Percentiles rank a stretch among this genome's conserved stretches.
These are phyloP conservation scores for Pleurotus salmoneostramineus DNA, from an alignment of 768 basidiomycete species.

Conservation along the genomic window DNA sequence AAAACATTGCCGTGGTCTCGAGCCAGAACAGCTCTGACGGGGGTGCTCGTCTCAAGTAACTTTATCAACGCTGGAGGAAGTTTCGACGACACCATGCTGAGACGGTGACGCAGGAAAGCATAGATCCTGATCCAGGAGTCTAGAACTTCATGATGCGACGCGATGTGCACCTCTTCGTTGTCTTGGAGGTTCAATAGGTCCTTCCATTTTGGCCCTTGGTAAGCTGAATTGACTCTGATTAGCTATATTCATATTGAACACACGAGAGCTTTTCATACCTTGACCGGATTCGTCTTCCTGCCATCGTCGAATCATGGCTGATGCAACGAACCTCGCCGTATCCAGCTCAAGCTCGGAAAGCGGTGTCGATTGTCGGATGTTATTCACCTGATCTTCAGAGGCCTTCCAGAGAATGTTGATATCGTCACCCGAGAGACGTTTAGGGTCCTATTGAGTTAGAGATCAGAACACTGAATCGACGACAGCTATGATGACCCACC, in stretches of 20 bases:
- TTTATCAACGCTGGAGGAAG: slow-evolving; percentile 16
- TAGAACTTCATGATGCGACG: slow-evolving; percentile 45
- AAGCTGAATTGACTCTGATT: background rate
- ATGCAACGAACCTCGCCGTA: slow-evolving; percentile 51
- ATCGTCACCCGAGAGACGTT: no score
- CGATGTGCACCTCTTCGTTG: slow-evolving; percentile 48
- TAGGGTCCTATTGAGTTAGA: background rate
- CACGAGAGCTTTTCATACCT: background rate
- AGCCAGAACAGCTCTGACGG: slow-evolving; percentile 48
- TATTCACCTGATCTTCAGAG: slow-evolving; percentile 18
- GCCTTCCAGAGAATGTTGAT: no score
- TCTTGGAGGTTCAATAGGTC: slow-evolving; percentile 52
- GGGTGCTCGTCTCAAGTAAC: slow-evolving; percentile 36
- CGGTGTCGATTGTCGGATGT: slow-evolving; percentile 17
- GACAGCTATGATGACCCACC: no score
- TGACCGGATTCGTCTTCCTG: slow-evolving; percentile 24
- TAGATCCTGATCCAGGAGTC: slow-evolving; percentile 51
- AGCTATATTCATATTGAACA: background rate
- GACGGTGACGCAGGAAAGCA: slow-evolving; percentile 41
- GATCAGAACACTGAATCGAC: slow-evolving; percentile 13
- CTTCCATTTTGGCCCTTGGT: slow-evolving; percentile 33
- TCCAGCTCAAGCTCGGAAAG: slow-evolving; percentile 55
- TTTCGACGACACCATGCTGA: slow-evolving; percentile 10
- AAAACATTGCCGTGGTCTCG: slow-evolving; percentile 67
- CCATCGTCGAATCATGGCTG: slow-evolving; percentile 43